A percentile compares a stretch with the other conserved stretches of the same genome.
These are phyloP conservation scores for Metschnikowia cerradonensis DNA, from an alignment of 805 yeast genomes.

Conservation along the genomic window DNA sequence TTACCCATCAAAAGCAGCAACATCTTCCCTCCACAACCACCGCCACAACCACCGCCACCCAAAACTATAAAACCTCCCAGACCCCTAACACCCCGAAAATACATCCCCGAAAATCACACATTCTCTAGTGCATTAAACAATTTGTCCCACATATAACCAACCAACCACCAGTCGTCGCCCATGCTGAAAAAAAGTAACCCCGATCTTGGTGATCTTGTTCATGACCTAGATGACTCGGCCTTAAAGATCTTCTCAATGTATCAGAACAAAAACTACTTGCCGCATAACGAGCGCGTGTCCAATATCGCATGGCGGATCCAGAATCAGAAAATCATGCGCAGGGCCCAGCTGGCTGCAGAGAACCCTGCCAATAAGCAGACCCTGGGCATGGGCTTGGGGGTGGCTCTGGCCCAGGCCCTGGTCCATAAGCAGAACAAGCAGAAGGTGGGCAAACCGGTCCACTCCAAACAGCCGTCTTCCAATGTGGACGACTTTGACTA, in stretches of 20 bases:
- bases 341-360: constrained; percentile 5
- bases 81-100: no score
- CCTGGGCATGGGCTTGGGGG: neutral
- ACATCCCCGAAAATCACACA: no score
- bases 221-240: constrained; percentile 35
- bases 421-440: neutral
- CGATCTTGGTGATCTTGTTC: constrained; percentile 21
- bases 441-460: constrained; percentile 1
- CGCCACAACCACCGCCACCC: neutral
- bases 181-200: neutral
- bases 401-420: no score
- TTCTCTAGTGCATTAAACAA: no score
- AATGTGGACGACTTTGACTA: constrained; percentile 41
- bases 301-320: constrained; percentile 46
- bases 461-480: constrained; percentile 20
- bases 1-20: neutral
- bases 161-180: neutral
- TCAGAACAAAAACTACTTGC: constrained; percentile 37
- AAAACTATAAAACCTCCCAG: no score
- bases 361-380: neutral
- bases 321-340: constrained; percentile 27
- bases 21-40: neutral
- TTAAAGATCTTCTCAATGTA: constrained; percentile 39
- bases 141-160: no score
- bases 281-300: constrained; percentile 39